These are phyloP conservation scores for Candida yuanshanica DNA, from an alignment of 805 yeast species.

Conservation along the genomic window DNA sequence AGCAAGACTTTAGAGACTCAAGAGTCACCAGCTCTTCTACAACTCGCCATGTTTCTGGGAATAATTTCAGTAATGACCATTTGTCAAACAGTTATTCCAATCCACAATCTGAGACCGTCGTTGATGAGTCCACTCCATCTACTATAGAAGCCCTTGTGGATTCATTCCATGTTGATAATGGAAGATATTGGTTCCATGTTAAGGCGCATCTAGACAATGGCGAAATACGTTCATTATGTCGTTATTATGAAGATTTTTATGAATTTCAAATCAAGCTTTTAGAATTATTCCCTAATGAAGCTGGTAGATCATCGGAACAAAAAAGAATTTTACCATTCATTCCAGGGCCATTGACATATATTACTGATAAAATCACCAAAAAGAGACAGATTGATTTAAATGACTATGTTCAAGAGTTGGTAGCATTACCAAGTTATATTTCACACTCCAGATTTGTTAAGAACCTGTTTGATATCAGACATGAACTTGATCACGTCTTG, in stretches of 20 bases:
- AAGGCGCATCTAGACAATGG: conserved; percentile 64
- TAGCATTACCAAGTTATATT: conserved; percentile 71
- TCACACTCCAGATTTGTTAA: conserved; percentile 64
- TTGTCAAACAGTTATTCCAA: conserved; percentile 2
- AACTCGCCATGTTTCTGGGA: conserved; percentile 2
- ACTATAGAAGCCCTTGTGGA: conserved; percentile 61
- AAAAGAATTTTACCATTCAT: conserved; percentile 85
- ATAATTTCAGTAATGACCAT: background rate
- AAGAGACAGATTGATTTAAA: conserved; percentile 52
- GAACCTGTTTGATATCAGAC: conserved; percentile 56
- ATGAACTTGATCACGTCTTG: conserved; percentile 28
- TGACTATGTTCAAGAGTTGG: conserved; percentile 51
- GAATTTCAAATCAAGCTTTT: conserved; percentile 83
- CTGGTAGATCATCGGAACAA: conserved; percentile 71
- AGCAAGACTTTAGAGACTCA: conserved; percentile 2
- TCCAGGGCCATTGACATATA: conserved; percentile 93
- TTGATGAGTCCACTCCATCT: conserved; percentile 11
- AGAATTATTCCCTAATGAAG: conserved; percentile 85
- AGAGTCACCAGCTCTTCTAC: conserved; percentile 3
- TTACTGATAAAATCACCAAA: conserved; percentile 66
- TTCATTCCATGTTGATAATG: conserved; percentile 72
- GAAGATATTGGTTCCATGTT: conserved; percentile 84
- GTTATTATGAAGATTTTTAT: conserved; percentile 94
- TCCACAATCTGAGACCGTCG: background rate
- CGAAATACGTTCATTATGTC: conserved; percentile 62